Conservation (phyloP, 2,329 filamentous ascomycete genomes). For the Cladosporium austrohemisphaericum region DNA sequence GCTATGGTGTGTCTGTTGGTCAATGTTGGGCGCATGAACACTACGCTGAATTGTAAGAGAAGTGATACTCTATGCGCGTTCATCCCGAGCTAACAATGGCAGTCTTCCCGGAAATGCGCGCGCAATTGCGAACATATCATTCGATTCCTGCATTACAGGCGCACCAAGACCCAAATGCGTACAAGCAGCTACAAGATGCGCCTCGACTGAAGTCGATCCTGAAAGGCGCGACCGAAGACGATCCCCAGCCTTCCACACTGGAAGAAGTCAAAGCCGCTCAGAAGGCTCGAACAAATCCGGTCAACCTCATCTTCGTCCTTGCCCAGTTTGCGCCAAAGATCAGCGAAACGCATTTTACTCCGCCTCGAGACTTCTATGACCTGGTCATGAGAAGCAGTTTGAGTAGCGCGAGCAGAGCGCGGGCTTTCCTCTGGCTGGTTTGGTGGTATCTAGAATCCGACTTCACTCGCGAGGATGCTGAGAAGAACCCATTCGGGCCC, state of each 20-base stretch:
- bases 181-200: constrained; percentile 96
- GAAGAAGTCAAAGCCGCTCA: constrained; percentile 70
- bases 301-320: constrained; percentile 94
- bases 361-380: constrained; percentile 87
- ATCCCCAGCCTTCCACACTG: constrained; percentile 73
- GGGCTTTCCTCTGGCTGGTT: constrained; percentile 93
- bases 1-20: constrained; percentile 98
- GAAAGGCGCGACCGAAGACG: constrained; percentile 94
- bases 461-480: constrained; percentile 81
- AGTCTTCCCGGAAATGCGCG: constrained; percentile 99
- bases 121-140: constrained; percentile 94
- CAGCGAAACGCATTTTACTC: constrained; percentile 86
- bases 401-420: constrained; percentile 77
- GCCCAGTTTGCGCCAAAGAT: constrained; percentile 86
- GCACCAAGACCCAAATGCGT: constrained; percentile 88
- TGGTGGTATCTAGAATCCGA: constrained; percentile 99
- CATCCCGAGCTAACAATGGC: constrained; percentile 21
- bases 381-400: constrained; percentile 86
- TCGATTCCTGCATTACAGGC: constrained; percentile 95
- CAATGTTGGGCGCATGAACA: constrained; percentile 98
- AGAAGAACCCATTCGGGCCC: constrained; percentile 83
- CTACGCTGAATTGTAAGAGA: constrained; percentile 83
- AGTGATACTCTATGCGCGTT: neutral
- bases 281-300: constrained; percentile 85
- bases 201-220: constrained; percentile 94